Base-by-base conservation (phyloP, 78 protist species). In the Dictyostelium intermedium region DNA sequence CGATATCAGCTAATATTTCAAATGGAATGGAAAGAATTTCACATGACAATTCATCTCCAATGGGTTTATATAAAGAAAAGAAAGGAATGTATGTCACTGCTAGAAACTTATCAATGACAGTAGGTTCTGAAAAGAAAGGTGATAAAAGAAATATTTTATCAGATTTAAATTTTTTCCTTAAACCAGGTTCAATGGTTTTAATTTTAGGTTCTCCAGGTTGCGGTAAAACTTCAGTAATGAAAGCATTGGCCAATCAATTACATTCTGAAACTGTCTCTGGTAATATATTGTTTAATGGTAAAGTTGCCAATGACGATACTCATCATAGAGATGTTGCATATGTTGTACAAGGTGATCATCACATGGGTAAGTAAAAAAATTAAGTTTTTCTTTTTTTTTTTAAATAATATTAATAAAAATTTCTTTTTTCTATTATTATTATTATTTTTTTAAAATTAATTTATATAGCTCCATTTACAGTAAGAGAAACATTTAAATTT, bases 161-260 rank as follows among this genome's bases (percentile, higher is more conserved):
- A 32, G 93, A 87, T 79, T 50, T 87, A 66, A 91, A 81, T 78
- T 91, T 91, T 84, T 83, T 91, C 69, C 73, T 91, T 69, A 91
- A 83, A 74, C 96, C 96, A 18, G 96, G 96, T 69, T 84, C 91
- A 63, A 92, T 92, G 96, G 85, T 80, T 30, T 78, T 85, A 27
- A 76, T 92, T 30, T n/a, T 92, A 0, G 96, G 96, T 53, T 45
- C 91, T 34, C 96, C 96, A 69, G 92, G 96, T 7, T 85, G 96
- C 84, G 96, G 96, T 69, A 92, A 92, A 50, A 84, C 96, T 5
- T 83, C 96, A 10, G 63, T 92, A 14, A 27, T 87, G 20, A 87
- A 87, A 45, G 56, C 81, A 50, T 32, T 87, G 20, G 50, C 93
- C 7, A n/a, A 34, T 16, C 84, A 78, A 45, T 77, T 84, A 25